Evolutionary conservation across 331 rosid species (phyloP).

Genomic region (Saraca asoca): DNA sequence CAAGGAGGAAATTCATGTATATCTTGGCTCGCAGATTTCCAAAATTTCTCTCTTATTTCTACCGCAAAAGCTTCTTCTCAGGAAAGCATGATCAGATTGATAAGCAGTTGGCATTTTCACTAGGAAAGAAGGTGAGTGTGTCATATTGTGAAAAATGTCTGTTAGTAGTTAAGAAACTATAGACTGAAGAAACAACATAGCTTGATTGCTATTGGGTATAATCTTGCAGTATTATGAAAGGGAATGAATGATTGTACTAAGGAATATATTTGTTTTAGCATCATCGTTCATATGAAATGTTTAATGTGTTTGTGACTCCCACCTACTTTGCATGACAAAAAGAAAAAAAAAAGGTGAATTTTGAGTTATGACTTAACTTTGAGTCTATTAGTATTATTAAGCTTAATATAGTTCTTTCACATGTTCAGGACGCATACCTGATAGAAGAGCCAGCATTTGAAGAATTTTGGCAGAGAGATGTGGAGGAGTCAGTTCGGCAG

Average conservation of each 20-base stretch:
- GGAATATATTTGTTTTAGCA: background rate
- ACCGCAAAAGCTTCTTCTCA: slow-evolving; percentile 67
- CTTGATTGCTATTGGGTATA: background rate
- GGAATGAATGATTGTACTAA: background rate
- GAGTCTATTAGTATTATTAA: no score
- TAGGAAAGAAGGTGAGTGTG: slow-evolving; percentile 72
- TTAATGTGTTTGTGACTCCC: background rate
- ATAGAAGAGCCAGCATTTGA: slow-evolving; percentile 65
- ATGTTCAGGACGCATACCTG: slow-evolving; percentile 69
- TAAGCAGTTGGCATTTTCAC: slow-evolving; percentile 59
- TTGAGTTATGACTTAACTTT: no score
- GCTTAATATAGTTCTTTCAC: slow-evolving; percentile 11
- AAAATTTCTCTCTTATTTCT: slow-evolving; percentile 63
- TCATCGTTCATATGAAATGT: background rate
- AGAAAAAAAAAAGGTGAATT: slow-evolving; percentile 16
- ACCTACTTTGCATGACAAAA: background rate
- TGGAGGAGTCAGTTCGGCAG: slow-evolving; percentile 93
- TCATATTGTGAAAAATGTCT: background rate
- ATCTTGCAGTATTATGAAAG: background rate
- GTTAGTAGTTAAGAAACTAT: background rate
- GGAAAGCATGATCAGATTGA: slow-evolving; percentile 75
- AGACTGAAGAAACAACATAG: background rate
- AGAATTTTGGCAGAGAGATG: slow-evolving; percentile 70
- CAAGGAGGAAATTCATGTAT: slow-evolving; percentile 65
- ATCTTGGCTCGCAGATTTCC: slow-evolving; percentile 81